Evolutionary conservation across 768 basidiomycete genomes (phyloP), one percentile per base, ranked within the genome.

Genomic region (Baorangia bicolor): DNA sequence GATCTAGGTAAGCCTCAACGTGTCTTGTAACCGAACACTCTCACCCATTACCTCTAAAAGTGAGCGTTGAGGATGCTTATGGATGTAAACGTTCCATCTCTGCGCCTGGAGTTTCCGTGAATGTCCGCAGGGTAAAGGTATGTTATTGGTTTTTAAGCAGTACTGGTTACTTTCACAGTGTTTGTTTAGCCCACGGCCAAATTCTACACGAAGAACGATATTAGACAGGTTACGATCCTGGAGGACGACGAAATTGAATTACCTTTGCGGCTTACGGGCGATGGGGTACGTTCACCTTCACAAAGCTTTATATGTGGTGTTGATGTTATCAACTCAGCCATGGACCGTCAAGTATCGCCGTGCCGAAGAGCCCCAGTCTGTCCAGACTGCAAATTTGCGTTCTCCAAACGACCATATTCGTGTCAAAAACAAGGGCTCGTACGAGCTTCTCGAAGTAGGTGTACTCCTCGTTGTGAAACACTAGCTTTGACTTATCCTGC

Each of bases 191-290:
- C 96, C 10, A 94, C 92, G 1, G 94, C 79, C 21, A 85, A 85
- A 69, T 96, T 97, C 71, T 94, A 94, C 64, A 86, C 87, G 33
- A 81, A 80, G 60, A 76, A 77, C 12, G 76, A 77, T 49, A 78
- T 80, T 56, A 82, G 84, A 8, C 77, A 76, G 41, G 73, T 87
- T 9, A 82, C 83, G 6, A 81, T 94, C 16, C 77, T 93, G 8
- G 89, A 95, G 64, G 83, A 86, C 40, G 88, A 92, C 55, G 73
- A 75, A 37, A 87, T 86, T 0, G 79, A 75, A 34, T 77, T 98
- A 12, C 94, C 94, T 37, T 73, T 98, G 39, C 82, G 94, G 27
- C 74, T 99, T 49, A 95, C 94, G 20, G 97, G 97, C 6, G 90
- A 95, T 69, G 88, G 86, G 45, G 95, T 96, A 72, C 58, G 86